Percentiles rank a stretch among this genome's conserved stretches.
Conservation (phyloP, 73 alveolate genomes). For the Tetrahymena malaccensis region DNA sequence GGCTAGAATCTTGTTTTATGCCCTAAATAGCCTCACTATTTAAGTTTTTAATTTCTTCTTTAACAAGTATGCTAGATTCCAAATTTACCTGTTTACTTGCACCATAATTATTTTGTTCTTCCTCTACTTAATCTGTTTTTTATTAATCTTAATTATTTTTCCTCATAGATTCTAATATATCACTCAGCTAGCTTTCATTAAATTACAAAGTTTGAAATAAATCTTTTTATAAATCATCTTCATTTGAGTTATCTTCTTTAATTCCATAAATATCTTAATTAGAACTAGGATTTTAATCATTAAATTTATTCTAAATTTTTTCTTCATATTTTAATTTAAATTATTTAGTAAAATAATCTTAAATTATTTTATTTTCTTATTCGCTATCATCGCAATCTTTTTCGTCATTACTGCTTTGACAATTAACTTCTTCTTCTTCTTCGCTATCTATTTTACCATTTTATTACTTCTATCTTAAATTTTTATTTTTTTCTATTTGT, state of each 20-base stretch:
- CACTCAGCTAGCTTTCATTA: neutral
- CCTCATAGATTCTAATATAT: neutral
- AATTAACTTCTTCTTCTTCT: neutral
- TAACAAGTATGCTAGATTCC: neutral
- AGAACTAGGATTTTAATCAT: neutral
- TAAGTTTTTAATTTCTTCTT: neutral
- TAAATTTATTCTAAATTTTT: neutral
- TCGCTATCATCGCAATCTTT: neutral
- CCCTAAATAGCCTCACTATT: neutral
- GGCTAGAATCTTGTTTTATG: neutral
- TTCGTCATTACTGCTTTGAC: neutral
- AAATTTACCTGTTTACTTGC: neutral
- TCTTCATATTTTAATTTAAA: neutral
- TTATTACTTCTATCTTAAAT: no score
- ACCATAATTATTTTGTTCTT: neutral
- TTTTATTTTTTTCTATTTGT: no score
- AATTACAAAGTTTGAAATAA: neutral
- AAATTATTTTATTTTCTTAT: no score
- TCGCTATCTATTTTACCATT: neutral
- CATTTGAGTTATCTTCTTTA: neutral
- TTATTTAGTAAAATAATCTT: neutral
- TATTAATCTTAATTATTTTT: neutral
- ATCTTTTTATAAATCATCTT: neutral
- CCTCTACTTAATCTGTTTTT: neutral
- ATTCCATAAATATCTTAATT: neutral